Base-by-base conservation (phyloP, 1,284 basidiomycete genomes). In the Fomitopsis pinicola region DNA sequence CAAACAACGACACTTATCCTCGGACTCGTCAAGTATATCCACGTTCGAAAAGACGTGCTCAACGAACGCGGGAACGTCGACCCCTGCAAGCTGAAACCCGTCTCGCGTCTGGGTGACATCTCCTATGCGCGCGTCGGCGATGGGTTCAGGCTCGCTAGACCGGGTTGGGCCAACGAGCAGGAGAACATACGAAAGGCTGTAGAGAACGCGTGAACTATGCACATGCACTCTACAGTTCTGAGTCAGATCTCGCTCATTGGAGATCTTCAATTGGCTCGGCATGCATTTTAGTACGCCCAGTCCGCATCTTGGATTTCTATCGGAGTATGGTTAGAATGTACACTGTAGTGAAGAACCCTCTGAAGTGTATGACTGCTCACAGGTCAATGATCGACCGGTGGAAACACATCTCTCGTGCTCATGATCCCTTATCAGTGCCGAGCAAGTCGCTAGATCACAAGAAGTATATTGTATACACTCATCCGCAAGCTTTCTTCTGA, bases 91-190 rank as follows among this genome's bases (percentile, higher is more conserved):
- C 76, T 91, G 55, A 75, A 80, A 40, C 80, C 87, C 1, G 76
- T 92, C 30, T 80, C 81, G 8, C 80, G 90, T 40, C 70, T 92
- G 48, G 90, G 91, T 7, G 89, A 88, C 15, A 80, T 80, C 42
- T 77, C 78, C 28, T 50, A 50, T 17, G 82, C 79, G 26, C 75
- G 79, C 45, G 66, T 85, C 35, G 76, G 79, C 45, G 81, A 84
- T 59, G 82, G 80, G 42, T 89, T 83, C 70, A 82, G 87, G 60
- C 66, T 89, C 33, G 75, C 81, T 46, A 74, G 87, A 52, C 78
- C 83, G 5, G 76, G 77, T 1, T 91, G 88, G 88, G 79, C 42
- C 1, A 52, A 59, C 7, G 58, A 59, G 52, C 36, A 50, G 33
- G 52, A 54, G 19, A 42, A n/a, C 9, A 40, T 58, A 3, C 6